These are phyloP conservation scores for Lactarius sanguifluus DNA, from an alignment of 768 basidiomycete species.

Conservation along the genomic window DNA sequence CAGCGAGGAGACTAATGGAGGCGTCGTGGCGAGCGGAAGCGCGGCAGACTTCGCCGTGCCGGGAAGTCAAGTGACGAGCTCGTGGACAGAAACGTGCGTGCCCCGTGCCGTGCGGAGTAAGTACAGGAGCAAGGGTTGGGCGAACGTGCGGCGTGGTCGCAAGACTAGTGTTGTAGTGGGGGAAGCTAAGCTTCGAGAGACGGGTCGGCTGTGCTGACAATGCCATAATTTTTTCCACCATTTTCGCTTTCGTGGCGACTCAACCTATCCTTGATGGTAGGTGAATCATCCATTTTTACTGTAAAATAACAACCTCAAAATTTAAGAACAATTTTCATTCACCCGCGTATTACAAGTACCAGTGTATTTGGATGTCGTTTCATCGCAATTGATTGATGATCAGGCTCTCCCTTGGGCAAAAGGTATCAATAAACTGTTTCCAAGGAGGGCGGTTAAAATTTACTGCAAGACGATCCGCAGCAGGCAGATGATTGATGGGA, in stretches of 20 bases:
- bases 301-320: neutral
- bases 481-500: neutral
- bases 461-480: neutral
- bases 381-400: neutral
- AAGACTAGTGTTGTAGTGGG: slow-evolving; percentile 26
- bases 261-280: neutral
- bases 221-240: slow-evolving; percentile 28
- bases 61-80: slow-evolving; percentile 4
- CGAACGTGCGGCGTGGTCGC: slow-evolving; percentile 20
- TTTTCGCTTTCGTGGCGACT: slow-evolving; percentile 26
- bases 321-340: neutral
- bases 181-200: slow-evolving; percentile 24
- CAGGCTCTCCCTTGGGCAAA: neutral
- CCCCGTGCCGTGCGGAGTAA: slow-evolving; percentile 11
- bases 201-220: slow-evolving; percentile 15
- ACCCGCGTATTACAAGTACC: neutral
- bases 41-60: slow-evolving; percentile 11
- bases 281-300: neutral
- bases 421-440: neutral
- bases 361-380: neutral
- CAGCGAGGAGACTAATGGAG: slow-evolving; percentile 11
- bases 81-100: slow-evolving; percentile 26
- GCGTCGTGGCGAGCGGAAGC: slow-evolving; percentile 12
- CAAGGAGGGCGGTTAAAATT: neutral
- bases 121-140: slow-evolving; percentile 25